These are phyloP conservation scores for Nyctanthes arbortristis DNA, from an alignment of 257 asterid species.

Conservation along the genomic window DNA sequence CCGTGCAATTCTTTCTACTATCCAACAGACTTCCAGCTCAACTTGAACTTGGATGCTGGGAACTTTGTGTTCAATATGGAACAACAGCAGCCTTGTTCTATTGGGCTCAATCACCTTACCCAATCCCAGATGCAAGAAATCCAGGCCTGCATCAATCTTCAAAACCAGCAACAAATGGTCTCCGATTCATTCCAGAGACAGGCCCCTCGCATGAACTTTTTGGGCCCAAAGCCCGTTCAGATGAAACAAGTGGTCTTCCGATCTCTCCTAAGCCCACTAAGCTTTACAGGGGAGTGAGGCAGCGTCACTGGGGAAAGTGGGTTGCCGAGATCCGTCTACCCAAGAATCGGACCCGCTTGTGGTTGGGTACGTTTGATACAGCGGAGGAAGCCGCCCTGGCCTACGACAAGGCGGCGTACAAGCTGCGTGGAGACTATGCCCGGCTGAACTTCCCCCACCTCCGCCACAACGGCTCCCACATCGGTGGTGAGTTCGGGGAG, in stretches of 20 bases:
- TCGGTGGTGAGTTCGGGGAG: slow-evolving; percentile 75
- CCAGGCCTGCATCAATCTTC: slow-evolving; percentile 48
- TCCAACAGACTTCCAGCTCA: slow-evolving; percentile 27
- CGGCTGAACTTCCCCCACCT: slow-evolving; percentile 87
- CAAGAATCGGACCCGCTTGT: slow-evolving; percentile 79
- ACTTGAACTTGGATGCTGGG: slow-evolving; percentile 16
- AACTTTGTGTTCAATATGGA: slow-evolving; percentile 29
- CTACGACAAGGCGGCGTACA: slow-evolving; percentile 89
- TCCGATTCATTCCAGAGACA: slow-evolving; percentile 20
- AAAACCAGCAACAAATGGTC: slow-evolving; percentile 28
- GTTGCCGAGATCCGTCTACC: slow-evolving; percentile 97
- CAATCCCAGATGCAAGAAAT: slow-evolving; percentile 53
- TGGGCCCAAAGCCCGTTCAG: slow-evolving; percentile 56
- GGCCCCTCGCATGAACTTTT: slow-evolving; percentile 20
- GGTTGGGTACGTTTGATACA: slow-evolving; percentile 95
- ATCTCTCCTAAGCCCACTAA: slow-evolving; percentile 79
- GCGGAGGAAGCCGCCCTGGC: slow-evolving; percentile 98
- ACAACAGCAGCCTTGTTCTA: slow-evolving; percentile 27
- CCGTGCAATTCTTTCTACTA: slow-evolving; percentile 33
- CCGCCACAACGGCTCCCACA: slow-evolving; percentile 70
- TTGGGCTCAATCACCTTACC: slow-evolving; percentile 52
- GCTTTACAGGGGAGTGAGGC: slow-evolving; percentile 94
- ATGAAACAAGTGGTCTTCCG: slow-evolving; percentile 67
- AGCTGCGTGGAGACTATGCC: slow-evolving; percentile 85
- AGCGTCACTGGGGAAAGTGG: slow-evolving; percentile 99